Evolutionary conservation across 805 yeast genomes (phyloP), one percentile per base, ranked within the genome.

Genomic region (Candida mattraensis): DNA sequence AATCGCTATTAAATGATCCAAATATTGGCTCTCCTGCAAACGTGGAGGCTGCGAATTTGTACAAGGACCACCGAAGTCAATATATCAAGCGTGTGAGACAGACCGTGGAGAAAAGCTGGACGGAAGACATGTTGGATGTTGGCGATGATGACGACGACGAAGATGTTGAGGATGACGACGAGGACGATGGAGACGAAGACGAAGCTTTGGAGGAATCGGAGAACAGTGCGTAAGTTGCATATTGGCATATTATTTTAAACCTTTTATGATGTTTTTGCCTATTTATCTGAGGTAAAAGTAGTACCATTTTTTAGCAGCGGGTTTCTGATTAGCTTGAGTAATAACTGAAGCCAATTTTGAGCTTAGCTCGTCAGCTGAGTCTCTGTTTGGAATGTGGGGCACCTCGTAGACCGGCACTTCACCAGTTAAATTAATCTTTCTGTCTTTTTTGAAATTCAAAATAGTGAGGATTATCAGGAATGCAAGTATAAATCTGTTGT

Each of bases 21-120:
- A 93, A 93, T 59, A 94, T 89, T 30, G 80, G 89, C 34, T 85
- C 96, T 16, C 99, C 99, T 1, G 99, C 99, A 2, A 93, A 93
- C 53, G 98, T 87, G 5, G 99, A 93, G 62, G 98, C 98, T 5
- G 96, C 99, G 2, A 89, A 87, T 45, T 68, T 93, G 54, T 93
- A 87, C 66, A 86, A 87, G 60, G 99, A 93, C 60, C 98, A 93
- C 60, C 80, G 95, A 45, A 81, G 89, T 18, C 96, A 89, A 63
- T 93, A 93, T 58, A 76, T 82, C 36, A 87, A 87, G 58, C 69
- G 96, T 46, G 99, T 93, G 12, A 78, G 94, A 48, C 95, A 88
- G 58, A 87, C 97, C 0, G 99, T 93, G 24, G 99, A 93, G 51
- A 82, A 76, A 47, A 85, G 95, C 51, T 89, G 97, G 97, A 81